phyloP scores from a whole-genome alignment of 805 yeast genomes.

The Nakazawaea ishiwadae region DNA sequence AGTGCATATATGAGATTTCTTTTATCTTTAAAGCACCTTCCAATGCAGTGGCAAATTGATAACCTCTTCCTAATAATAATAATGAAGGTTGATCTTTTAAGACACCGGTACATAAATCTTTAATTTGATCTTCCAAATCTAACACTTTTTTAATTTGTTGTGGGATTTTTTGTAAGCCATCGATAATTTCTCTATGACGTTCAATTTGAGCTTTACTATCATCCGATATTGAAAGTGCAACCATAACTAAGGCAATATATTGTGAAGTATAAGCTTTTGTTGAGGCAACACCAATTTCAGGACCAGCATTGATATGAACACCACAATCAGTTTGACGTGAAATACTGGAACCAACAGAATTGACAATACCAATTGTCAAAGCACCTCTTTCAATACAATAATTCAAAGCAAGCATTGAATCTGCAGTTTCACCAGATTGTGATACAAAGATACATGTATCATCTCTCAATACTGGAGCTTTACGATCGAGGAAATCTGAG shows the following conservation, averaged over 20 bases:
- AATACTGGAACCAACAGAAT: slow-evolving; percentile 94
- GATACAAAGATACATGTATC: slow-evolving; percentile 97
- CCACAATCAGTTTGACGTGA: slow-evolving; percentile 98
- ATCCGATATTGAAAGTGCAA: slow-evolving; percentile 91
- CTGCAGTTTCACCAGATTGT: slow-evolving; percentile 99
- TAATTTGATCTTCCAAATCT: slow-evolving; percentile 66
- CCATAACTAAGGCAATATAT: slow-evolving; percentile 93
- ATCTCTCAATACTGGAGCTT: slow-evolving; percentile 96
- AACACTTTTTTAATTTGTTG: slow-evolving; percentile 78
- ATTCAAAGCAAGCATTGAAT: slow-evolving; percentile 89
- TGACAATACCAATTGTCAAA: slow-evolving; percentile 94
- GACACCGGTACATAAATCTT: slow-evolving; percentile 64
- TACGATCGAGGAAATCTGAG: slow-evolving; percentile 91
- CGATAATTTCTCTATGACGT: slow-evolving; percentile 82
- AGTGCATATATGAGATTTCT: slow-evolving; percentile 97
- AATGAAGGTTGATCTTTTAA: slow-evolving; percentile 82
- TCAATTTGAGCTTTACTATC: slow-evolving; percentile 73
- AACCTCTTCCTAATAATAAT: slow-evolving; percentile 93
- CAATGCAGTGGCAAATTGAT: slow-evolving; percentile 93
- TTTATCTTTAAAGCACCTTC: slow-evolving; percentile 98
- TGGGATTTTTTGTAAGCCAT: slow-evolving; percentile 80
- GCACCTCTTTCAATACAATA: slow-evolving; percentile 98
- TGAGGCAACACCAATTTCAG: slow-evolving; percentile 98
- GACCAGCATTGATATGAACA: slow-evolving; percentile 99
- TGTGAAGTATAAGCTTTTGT: slow-evolving; percentile 99